Base-by-base conservation (phyloP, 208 protist genomes). In the Jaenimonas drosophilae region DNA sequence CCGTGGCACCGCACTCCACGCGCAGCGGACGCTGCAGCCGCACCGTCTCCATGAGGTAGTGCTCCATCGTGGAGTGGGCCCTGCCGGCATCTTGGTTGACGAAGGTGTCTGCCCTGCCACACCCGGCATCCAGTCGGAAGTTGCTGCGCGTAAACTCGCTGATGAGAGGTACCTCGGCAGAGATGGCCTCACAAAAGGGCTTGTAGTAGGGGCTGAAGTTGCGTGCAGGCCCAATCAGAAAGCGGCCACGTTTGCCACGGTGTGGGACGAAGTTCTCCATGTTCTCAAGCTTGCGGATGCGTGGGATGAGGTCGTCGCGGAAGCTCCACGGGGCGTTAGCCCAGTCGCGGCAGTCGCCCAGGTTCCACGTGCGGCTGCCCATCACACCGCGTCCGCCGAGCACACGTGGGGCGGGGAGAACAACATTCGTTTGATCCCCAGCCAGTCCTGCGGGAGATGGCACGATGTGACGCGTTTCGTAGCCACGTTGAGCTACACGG, bases 381-480 rank as follows among this genome's bases (percentile, higher is more conserved):
- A 91, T 84, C 2, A 91, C 74, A 25, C 76, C 74, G 39, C 72
- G 66, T 0, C 82, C 82, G 33, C 82, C 82, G 23, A 91, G 65
- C 45, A 91, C 74, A 3, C 59, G 44, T n/a, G 82, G 67, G n/a
- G 71, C 73, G 3, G 74, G 76, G 33, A 91, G 74, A 61, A 48
- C 61, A 42, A 91, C 76, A 11, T 65, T 54, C 25, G 65, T 67
- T 31, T 11, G 42, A 17, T 31, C 37, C 27, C 57, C 29, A 70
- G 64, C 41, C 46, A 59, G 36, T 53, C 52, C 50, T 80, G 76
- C 33, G 75, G 76, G n/a, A n/a, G 64, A 52, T 4, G 74, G 70
- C 4, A 75, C 24, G 11, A 59, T 75, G 27, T 72, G 54, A 31
- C 52, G 41, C 19, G 59, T 55, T 59, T 91, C 82, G 38, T 77